phyloP scores from a whole-genome alignment of 495 filamentous ascomycete genomes.

The Apiosordaria backusii region DNA sequence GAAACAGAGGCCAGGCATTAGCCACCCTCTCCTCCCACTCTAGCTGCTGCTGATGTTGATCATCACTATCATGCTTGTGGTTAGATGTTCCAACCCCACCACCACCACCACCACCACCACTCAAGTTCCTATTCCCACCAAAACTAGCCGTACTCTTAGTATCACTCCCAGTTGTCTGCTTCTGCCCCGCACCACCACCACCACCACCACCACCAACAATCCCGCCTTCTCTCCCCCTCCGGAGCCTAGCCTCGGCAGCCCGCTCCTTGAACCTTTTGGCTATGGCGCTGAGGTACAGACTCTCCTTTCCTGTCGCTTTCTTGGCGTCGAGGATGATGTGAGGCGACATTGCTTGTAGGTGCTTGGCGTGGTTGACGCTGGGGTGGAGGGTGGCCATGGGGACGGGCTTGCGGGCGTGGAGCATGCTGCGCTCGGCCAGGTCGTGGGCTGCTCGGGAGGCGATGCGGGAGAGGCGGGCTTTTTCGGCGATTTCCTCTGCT shows the following conservation, averaged over 20 bases:
- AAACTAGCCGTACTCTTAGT: not conserved
- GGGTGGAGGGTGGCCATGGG: conserved; percentile 48
- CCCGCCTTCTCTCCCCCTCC: conserved; percentile 14
- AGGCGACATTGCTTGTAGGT: conserved; percentile 45
- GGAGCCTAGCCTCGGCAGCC: conserved; percentile 18
- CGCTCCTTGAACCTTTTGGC: conserved; percentile 50
- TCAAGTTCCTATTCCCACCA: not conserved
- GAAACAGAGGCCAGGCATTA: conserved; percentile 51
- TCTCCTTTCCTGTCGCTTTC: conserved; percentile 58
- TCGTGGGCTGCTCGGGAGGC: conserved; percentile 44
- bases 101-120: not conserved
- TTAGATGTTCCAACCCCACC: no score
- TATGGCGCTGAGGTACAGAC: conserved; percentile 70
- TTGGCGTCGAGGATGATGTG: conserved; percentile 56
- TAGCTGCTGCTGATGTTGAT: not conserved
- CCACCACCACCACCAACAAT: not conserved
- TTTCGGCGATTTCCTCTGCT: conserved; percentile 45
- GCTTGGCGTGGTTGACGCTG: conserved; percentile 44
- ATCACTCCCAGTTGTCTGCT: not conserved
- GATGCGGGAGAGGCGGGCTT: conserved; percentile 51
- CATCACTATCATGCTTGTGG: no score
- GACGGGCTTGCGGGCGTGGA: conserved; percentile 42
- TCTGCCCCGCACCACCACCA: not conserved
- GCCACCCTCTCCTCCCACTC: conserved; percentile 42
- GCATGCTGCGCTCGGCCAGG: conserved; percentile 45